Conservation (phyloP, 257 asterid genomes). For the Fraxinus anomala region DNA sequence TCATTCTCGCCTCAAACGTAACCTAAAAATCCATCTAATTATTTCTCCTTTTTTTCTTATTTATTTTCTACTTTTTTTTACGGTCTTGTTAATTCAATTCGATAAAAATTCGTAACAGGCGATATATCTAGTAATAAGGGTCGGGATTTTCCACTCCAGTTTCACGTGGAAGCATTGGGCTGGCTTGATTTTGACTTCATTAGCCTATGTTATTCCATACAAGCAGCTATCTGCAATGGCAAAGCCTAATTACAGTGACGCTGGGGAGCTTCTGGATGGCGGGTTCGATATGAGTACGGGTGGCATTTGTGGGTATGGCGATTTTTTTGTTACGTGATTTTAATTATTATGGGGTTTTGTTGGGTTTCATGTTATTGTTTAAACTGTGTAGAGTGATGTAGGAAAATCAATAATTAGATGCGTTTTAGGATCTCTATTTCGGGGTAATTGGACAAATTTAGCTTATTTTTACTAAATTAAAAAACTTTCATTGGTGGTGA, state of each 20-base stretch:
- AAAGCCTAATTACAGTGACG: constrained; percentile 57
- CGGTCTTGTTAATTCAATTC: constrained; percentile 13
- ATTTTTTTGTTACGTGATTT: constrained; percentile 9
- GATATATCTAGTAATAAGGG: constrained; percentile 64
- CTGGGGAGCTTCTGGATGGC: constrained; percentile 87
- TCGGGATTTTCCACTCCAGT: constrained; percentile 75
- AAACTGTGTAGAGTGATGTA: background rate
- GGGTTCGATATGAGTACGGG: constrained; percentile 94
- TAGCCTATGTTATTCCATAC: constrained; percentile 77
- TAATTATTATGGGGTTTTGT: background rate
- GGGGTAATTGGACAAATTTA: background rate
- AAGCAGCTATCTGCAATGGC: constrained; percentile 86
- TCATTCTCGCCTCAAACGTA: constrained; percentile 78
- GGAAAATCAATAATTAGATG: background rate
- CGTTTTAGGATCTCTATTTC: background rate
- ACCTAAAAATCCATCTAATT: constrained; percentile 10
- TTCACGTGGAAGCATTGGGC: constrained; percentile 82
- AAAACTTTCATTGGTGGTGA: background rate
- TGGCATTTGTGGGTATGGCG: constrained; percentile 86
- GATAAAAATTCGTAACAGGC: constrained; percentile 40
- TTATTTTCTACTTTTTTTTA: constrained; percentile 6
- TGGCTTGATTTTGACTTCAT: constrained; percentile 70
- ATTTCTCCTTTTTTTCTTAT: background rate
- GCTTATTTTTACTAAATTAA: background rate
- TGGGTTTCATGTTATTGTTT: background rate